These are phyloP conservation scores for Candida sonorensis DNA, from an alignment of 805 yeast genomes.

Conservation along the genomic window DNA sequence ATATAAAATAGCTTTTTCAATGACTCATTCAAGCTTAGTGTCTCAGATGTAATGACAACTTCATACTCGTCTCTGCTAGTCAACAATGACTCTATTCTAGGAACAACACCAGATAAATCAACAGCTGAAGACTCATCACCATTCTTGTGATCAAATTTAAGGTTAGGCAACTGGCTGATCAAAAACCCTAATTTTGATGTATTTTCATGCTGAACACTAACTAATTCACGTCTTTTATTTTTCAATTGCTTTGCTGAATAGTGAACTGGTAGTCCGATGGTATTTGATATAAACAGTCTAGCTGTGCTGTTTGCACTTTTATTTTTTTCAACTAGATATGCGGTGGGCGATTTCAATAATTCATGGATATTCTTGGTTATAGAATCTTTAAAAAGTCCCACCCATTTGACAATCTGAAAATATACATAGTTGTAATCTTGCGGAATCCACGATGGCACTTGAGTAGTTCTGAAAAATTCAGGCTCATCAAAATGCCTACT, in stretches of 20 bases:
- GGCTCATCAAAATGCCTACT: conserved; percentile 11
- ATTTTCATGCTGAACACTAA: conserved; percentile 21
- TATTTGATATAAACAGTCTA: conserved; percentile 19
- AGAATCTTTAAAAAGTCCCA: conserved; percentile 8
- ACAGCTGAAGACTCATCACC: conserved; percentile 1
- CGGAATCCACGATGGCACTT: conserved; percentile 21
- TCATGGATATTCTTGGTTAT: conserved; percentile 7
- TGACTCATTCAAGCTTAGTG: conserved; percentile 5
- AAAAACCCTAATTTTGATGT: conserved; percentile 32
- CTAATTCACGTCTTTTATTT: conserved; percentile 16
- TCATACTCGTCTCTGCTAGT: conserved; percentile 2
- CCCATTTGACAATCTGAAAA: conserved; percentile 11
- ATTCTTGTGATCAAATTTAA: conserved; percentile 5
- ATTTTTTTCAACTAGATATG: conserved; percentile 17
- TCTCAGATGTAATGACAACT: not conserved
- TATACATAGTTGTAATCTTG: conserved; percentile 4
- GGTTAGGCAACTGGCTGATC: conserved; percentile 26
- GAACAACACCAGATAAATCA: conserved; percentile 2
- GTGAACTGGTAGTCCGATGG: conserved; percentile 31
- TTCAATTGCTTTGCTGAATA: conserved; percentile 26
- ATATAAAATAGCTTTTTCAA: conserved; percentile 6
- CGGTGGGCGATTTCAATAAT: conserved; percentile 19
- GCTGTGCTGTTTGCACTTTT: conserved; percentile 11
- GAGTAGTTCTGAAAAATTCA: conserved; percentile 9
- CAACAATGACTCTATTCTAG: conserved; percentile 2